Percentiles rank a stretch among this genome's conserved stretches.
phyloP scores from a whole-genome alignment of 352 stramenopile species.

The Globisporangium ultimum region DNA sequence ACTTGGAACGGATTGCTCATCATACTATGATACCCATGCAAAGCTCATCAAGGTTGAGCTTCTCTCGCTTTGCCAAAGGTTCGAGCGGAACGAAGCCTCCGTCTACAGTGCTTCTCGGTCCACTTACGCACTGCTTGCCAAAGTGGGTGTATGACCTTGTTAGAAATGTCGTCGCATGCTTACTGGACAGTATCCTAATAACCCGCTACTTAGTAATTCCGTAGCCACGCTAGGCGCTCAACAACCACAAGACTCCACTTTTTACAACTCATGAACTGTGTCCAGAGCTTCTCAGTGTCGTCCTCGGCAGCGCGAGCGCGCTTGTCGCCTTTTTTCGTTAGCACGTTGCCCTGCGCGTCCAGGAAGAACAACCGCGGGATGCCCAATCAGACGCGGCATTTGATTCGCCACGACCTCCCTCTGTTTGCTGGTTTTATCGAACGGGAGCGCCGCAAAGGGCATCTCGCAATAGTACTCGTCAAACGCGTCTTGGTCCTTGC shows the following conservation, averaged over 20 bases:
- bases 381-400: conserved; percentile 67
- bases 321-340: conserved; percentile 68
- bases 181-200: too few relatives aligned
- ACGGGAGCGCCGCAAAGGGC: conserved; percentile 81
- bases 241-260: too few relatives aligned
- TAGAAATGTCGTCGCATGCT: too few relatives aligned
- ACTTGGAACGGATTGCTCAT: not conserved
- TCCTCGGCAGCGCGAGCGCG: conserved; percentile 67
- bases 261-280: too few relatives aligned
- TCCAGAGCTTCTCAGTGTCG: conserved; percentile 12
- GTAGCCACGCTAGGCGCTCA: too few relatives aligned
- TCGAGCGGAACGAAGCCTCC: too few relatives aligned
- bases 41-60: not conserved
- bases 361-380: conserved; percentile 85
- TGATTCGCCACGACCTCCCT: conserved; percentile 41
- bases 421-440: conserved; percentile 55
- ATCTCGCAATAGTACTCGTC: conserved; percentile 75
- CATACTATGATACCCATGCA: not conserved
- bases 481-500: conserved; percentile 38
- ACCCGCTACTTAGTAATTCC: too few relatives aligned
- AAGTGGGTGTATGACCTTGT: too few relatives aligned
- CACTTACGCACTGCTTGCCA: too few relatives aligned
- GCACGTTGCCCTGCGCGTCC: conserved; percentile 73
- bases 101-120: too few relatives aligned
- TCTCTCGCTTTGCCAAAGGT: conserved; percentile 7